Base-by-base conservation (phyloP, 73 alveolate genomes). In the Symbiodinium pilosum region DNA sequence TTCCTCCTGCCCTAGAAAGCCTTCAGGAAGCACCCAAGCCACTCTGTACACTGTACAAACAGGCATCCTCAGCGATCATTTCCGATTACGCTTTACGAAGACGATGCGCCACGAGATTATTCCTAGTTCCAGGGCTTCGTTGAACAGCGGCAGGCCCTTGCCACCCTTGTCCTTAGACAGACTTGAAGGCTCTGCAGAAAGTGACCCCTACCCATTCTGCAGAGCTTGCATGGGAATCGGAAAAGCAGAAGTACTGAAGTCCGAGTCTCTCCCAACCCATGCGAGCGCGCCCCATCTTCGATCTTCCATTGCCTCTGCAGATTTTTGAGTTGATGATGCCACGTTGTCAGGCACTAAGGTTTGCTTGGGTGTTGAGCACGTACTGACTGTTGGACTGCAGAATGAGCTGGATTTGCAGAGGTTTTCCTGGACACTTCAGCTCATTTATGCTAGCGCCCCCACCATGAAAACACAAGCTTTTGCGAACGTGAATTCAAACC, bases 211-310 rank as follows among this genome's bases (percentile, higher is more conserved):
- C 71, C 71, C 71, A 52, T 12, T 21, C 21, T 12, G 71, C 21
- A 52, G 71, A 52, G 71, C 71, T 21, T 16, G 71, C 71, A 16
- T 52, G 30, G 71, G 30, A 16, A 12, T 52, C 71, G 71, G 21
- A 52, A 12, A 12, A 52, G 21, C 30, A 52, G 21, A 16, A 16
- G 71, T 21, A 12, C 71, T n/a, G n/a, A n/a, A n/a, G n/a, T n/a
- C n/a, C n/a, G n/a, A n/a, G n/a, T n/a, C n/a, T n/a, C n/a, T 14
- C 97, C 97, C 73, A 91, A 52, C 21, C 97, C 97, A 16, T 91
- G 97, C 3, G 97, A 91, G 3, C 97, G 84, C 42, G 97, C 97
- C 21, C 97, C 97, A 69, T 91, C 97, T 34, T 91, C 97, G 77
- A 91, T 91, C 97, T 91, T 91, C 97, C 97, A 91, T 18, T 89